Percentiles rank a stretch among this genome's conserved stretches.
phyloP scores from a whole-genome alignment of 1,284 basidiomycete genomes.

The Apiotrichum brassicae region DNA sequence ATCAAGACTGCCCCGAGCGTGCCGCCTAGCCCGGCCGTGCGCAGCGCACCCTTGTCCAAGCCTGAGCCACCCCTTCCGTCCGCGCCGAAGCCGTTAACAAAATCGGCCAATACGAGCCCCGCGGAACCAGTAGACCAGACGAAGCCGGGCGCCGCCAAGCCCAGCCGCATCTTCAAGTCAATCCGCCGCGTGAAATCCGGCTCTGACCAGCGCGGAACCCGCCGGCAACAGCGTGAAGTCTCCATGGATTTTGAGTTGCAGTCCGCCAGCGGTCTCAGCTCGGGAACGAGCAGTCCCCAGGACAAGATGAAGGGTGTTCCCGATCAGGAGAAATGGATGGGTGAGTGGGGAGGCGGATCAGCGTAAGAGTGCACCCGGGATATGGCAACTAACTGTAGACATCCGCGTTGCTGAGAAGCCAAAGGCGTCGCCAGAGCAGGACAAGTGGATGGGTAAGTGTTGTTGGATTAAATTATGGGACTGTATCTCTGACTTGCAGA shows the following conservation, averaged over 20 bases:
- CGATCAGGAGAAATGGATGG: slow-evolving; percentile 49
- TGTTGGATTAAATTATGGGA: neutral
- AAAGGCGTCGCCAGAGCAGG: no score
- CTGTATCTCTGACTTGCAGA: slow-evolving; percentile 51
- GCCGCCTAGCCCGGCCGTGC: slow-evolving; percentile 8
- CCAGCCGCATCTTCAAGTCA: slow-evolving; percentile 24
- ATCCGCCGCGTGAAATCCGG: slow-evolving; percentile 28
- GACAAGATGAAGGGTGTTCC: slow-evolving; percentile 19
- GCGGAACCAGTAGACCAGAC: slow-evolving; percentile 39
- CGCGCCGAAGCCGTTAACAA: slow-evolving; percentile 5
- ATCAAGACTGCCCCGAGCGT: neutral
- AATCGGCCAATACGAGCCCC: slow-evolving; percentile 55
- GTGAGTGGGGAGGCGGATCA: slow-evolving; percentile 18
- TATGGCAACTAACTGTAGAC: no score
- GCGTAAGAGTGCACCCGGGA: no score
- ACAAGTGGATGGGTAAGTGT: neutral
- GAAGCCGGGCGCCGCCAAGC: slow-evolving; percentile 59
- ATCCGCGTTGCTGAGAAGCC: no score
- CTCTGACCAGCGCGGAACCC: slow-evolving; percentile 28
- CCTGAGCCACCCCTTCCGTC: neutral
- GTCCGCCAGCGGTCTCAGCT: slow-evolving; percentile 33
- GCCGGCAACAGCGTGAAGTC: slow-evolving; percentile 46
- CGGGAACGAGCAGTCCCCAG: slow-evolving; percentile 42
- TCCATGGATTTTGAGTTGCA: slow-evolving; percentile 42
- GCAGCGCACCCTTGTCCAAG: neutral